phyloP scores from a whole-genome alignment of 2,329 filamentous ascomycete species.

The Cladosporium oxysporum region DNA sequence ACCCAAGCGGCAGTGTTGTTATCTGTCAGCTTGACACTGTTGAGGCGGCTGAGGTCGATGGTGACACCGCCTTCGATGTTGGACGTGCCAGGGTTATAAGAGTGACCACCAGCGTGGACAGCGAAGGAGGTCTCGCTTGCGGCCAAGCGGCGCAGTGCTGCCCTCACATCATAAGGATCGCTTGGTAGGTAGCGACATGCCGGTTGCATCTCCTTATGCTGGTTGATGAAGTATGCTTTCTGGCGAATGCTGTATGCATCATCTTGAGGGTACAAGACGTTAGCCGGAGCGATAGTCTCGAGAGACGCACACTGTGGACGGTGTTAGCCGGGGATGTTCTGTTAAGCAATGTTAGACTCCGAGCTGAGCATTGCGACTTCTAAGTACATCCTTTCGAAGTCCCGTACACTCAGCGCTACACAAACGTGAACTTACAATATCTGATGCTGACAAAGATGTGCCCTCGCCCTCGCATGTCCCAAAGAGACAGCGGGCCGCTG shows the following conservation, averaged over 20 bases:
- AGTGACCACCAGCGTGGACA: slow-evolving; percentile 32
- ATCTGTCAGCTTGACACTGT: slow-evolving; percentile 22
- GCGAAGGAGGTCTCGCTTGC: slow-evolving; percentile 28
- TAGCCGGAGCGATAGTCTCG: slow-evolving; percentile 1
- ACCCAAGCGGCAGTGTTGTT: slow-evolving; percentile 35
- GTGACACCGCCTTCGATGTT: slow-evolving; percentile 32
- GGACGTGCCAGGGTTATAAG: slow-evolving; percentile 27
- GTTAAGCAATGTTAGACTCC: background rate
- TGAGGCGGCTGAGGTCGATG: slow-evolving; percentile 30
- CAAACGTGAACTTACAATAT: background rate
- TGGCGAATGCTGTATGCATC: slow-evolving; percentile 5
- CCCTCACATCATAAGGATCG: slow-evolving; percentile 3
- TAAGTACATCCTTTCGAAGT: background rate
- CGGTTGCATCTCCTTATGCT: slow-evolving; percentile 5
- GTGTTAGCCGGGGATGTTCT: background rate
- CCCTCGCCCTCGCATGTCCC: background rate
- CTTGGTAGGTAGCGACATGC: slow-evolving; percentile 6
- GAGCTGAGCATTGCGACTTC: background rate
- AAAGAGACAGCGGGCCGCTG: slow-evolving; percentile 1
- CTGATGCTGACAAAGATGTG: background rate
- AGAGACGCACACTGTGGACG: slow-evolving; percentile 3
- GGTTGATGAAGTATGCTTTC: slow-evolving; percentile 11
- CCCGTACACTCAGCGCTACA: background rate
- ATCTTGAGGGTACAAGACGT: background rate
- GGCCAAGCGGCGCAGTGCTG: background rate